Conservation (phyloP, 2,329 filamentous ascomycete genomes). For the Claviceps maximensis region DNA sequence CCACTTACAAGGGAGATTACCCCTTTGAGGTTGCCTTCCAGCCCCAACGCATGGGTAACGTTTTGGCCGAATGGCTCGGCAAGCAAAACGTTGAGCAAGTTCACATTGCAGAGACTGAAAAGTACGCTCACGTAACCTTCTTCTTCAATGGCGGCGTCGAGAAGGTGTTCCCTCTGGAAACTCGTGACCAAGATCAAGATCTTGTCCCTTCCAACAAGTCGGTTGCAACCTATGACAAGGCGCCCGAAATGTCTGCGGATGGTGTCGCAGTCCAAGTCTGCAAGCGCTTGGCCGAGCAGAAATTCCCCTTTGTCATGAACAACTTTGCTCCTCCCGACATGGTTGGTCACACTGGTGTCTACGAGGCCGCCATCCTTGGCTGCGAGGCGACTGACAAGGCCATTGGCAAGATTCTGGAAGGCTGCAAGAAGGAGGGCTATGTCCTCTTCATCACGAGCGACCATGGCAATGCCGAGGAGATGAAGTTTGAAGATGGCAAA, state of each 20-base stretch:
- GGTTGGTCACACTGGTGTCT: constrained; percentile 97
- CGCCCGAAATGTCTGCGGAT: constrained; percentile 91
- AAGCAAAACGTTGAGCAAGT: constrained; percentile 86
- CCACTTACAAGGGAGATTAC: constrained; percentile 92
- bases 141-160: constrained; percentile 99
- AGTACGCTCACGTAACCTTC: constrained; percentile 98
- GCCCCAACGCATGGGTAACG: constrained; percentile 92
- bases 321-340: constrained; percentile 99
- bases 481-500: constrained; percentile 90
- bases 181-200: constrained; percentile 68
- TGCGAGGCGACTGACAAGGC: constrained; percentile 81
- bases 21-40: constrained; percentile 86
- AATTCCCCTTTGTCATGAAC: constrained; percentile 98
- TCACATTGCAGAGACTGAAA: constrained; percentile 96
- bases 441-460: constrained; percentile 91
- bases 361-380: constrained; percentile 81
- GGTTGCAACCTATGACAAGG: constrained; percentile 86
- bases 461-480: constrained; percentile 97
- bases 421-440: constrained; percentile 87
- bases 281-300: constrained; percentile 72
- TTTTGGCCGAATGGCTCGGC: constrained; percentile 91
- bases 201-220: constrained; percentile 76
- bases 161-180: constrained; percentile 86
- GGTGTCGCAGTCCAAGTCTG: constrained; percentile 79
- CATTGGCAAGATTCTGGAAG: constrained; percentile 84